A percentile compares a stretch with the other conserved stretches of the same genome.
These are phyloP conservation scores for Fomitopsis pulvina DNA, from an alignment of 768 basidiomycete species.

Conservation along the genomic window DNA sequence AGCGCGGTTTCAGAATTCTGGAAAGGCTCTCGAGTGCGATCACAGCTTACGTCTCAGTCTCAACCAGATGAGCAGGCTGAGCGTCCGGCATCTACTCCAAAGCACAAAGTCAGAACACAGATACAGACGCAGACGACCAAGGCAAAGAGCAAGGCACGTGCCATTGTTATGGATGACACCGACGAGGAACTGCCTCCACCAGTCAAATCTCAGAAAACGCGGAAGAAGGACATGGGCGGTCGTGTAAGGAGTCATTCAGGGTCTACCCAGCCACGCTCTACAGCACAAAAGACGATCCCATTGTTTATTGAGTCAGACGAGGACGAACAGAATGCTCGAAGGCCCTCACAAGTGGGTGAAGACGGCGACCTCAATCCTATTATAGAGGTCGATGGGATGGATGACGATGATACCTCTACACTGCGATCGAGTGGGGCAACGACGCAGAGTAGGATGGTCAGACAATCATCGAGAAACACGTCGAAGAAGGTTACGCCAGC, in stretches of 20 bases:
- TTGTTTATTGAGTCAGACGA: constrained; percentile 37
- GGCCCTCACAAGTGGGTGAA: neutral
- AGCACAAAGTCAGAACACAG: constrained; percentile 3
- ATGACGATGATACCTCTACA: constrained; percentile 15
- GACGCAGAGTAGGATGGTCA: constrained; percentile 14
- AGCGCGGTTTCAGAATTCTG: constrained; percentile 44
- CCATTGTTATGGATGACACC: constrained; percentile 32
- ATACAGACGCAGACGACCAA: constrained; percentile 5
- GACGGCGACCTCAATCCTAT: constrained; percentile 28
- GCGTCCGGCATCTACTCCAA: constrained; percentile 9
- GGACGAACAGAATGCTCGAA: neutral
- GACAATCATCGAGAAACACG: constrained; percentile 12
- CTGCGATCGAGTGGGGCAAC: constrained; percentile 21
- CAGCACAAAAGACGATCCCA: constrained; percentile 29
- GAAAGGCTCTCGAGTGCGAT: constrained; percentile 31
- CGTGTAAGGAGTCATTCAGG: neutral
- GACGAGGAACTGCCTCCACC: constrained; percentile 27
- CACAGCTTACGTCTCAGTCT: neutral
- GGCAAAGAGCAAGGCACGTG: constrained; percentile 16
- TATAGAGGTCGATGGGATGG: constrained; percentile 26
- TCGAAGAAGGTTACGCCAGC: constrained; percentile 27
- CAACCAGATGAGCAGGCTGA: constrained; percentile 8
- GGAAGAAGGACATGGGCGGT: neutral
- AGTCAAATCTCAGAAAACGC: constrained; percentile 5
- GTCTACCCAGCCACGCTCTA: neutral